Evolutionary conservation across 345 rosid species (phyloP).

Genomic region (Hirschfeldia incana): DNA sequence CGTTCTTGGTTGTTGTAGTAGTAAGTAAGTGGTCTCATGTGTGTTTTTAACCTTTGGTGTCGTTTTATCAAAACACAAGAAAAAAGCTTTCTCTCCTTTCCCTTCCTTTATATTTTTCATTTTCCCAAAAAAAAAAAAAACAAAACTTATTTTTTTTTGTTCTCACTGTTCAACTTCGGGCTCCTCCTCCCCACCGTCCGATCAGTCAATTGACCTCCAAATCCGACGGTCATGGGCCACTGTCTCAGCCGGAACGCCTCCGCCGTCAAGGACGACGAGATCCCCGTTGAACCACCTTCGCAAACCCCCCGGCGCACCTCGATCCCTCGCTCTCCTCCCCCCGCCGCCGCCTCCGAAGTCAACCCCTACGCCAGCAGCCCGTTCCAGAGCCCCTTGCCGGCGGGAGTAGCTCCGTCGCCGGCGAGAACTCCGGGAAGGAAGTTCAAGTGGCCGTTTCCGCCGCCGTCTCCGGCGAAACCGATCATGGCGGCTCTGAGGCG

Average conservation of each 20-base stretch:
- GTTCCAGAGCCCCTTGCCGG: conserved; percentile 75
- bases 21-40: conserved; percentile 5
- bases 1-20: conserved; percentile 21
- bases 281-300: conserved; percentile 22
- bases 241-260: conserved; percentile 66
- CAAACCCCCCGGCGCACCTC: conserved; percentile 11
- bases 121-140: not conserved
- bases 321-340: conserved; percentile 28
- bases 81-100: not conserved
- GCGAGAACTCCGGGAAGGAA: conserved; percentile 84
- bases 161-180: conserved; percentile 25
- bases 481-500: conserved; percentile 71
- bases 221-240: conserved; percentile 62
- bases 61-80: conserved; percentile 5
- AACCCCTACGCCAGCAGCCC: conserved; percentile 62
- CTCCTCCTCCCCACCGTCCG: conserved; percentile 35
- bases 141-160: not conserved
- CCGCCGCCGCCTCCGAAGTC: conserved; percentile 41
- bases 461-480: conserved; percentile 97
- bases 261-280: conserved; percentile 42
- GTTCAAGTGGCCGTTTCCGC: conserved; percentile 91
- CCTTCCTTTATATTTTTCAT: not conserved
- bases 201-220: conserved; percentile 15
- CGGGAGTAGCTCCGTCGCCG: conserved; percentile 85
- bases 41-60: not conserved